Evolutionary conservation across 225 moss, liverwort and hornwort species (phyloP).

Genomic region (Bryum argenteum): DNA sequence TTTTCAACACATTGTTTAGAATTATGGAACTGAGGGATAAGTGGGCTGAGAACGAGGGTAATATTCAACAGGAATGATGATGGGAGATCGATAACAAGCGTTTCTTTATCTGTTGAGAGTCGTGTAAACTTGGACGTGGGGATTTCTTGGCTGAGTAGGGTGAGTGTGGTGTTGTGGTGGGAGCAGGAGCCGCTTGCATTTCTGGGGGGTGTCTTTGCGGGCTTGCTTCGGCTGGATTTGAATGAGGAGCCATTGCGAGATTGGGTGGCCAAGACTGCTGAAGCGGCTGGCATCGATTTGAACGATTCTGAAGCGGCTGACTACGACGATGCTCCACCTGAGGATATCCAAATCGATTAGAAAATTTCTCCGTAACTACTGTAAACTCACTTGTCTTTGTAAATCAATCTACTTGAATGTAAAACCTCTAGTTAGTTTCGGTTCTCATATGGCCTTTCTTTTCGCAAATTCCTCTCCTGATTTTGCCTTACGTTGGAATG

Average conservation of each 20-base stretch:
- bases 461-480: slow-evolving; percentile 3
- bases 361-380: not conserved
- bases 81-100: too few species aligned
- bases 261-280: slow-evolving; percentile 91
- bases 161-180: not conserved
- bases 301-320: slow-evolving; percentile 51
- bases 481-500: not conserved
- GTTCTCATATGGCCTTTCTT: slow-evolving; percentile 10
- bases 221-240: slow-evolving; percentile 84
- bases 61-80: too few species aligned
- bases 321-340: slow-evolving; percentile 63
- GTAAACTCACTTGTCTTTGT: slow-evolving; percentile 22
- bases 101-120: too few species aligned
- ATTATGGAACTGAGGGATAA: too few species aligned
- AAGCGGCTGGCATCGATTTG: slow-evolving; percentile 77
- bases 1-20: too few species aligned
- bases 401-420: slow-evolving; percentile 4
- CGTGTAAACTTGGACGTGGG: too few species aligned
- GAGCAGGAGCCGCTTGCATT: slow-evolving; percentile 94
- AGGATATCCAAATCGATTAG: slow-evolving; percentile 85
- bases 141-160: too few species aligned
- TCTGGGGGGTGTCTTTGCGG: slow-evolving; percentile 88
- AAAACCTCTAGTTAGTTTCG: slow-evolving; percentile 7
- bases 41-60: too few species aligned
- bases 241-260: slow-evolving; percentile 92